These are phyloP conservation scores for Hirsutella rhossiliensis DNA, from an alignment of 2,329 filamentous ascomycete species.

Conservation along the genomic window DNA sequence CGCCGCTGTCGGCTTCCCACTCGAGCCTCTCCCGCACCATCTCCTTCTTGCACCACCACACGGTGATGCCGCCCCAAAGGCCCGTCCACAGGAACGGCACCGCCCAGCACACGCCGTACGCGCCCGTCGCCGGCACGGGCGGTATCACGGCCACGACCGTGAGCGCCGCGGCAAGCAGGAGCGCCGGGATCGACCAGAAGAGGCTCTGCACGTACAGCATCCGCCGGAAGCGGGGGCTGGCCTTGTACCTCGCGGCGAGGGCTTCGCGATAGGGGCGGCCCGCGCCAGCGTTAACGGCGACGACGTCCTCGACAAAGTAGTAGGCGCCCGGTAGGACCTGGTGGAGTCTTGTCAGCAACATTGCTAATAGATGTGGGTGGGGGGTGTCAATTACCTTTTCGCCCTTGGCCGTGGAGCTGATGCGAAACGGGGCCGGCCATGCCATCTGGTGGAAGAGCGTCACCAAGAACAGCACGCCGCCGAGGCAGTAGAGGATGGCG, in stretches of 20 bases:
- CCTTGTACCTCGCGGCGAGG: conserved; percentile 26
- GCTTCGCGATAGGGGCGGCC: conserved; percentile 29
- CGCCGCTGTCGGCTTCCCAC: conserved; percentile 16
- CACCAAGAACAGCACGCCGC: conserved; percentile 27
- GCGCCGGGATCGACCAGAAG: conserved; percentile 27
- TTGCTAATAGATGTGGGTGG: neutral
- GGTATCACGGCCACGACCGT: conserved; percentile 24
- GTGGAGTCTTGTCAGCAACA: neutral
- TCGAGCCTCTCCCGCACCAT: conserved; percentile 24
- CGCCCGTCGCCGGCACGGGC: conserved; percentile 19
- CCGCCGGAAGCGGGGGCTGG: conserved; percentile 26
- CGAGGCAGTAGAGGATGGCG: conserved; percentile 35
- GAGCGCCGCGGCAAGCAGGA: conserved; percentile 22
- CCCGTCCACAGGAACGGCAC: conserved; percentile 25
- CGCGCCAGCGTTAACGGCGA: conserved; percentile 53
- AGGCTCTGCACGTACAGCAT: conserved; percentile 27
- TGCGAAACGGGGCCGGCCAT: conserved; percentile 43
- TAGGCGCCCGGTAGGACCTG: conserved; percentile 47
- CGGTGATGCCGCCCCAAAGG: conserved; percentile 21
- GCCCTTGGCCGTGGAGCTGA: conserved; percentile 51
- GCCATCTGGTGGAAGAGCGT: conserved; percentile 21
- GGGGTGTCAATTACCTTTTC: conserved; percentile 15
- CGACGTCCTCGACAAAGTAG: conserved; percentile 55
- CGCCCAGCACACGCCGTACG: conserved; percentile 26
- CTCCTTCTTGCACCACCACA: conserved; percentile 23